Evolutionary conservation across 2,329 filamentous ascomycete genomes (phyloP).

Genomic region (Hyphodiscus sp.): DNA sequence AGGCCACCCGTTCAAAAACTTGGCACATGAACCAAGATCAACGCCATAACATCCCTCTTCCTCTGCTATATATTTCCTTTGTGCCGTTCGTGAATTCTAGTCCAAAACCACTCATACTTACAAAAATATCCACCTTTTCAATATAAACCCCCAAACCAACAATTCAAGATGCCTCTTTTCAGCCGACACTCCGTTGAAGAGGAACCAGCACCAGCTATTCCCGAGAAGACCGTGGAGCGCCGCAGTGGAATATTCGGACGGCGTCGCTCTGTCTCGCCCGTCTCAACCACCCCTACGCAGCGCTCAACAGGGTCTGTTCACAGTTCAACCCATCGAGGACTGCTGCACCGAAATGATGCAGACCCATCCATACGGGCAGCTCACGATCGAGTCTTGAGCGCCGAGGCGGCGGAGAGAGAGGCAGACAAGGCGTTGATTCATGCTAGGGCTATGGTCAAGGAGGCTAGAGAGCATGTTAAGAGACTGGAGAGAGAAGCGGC

Average conservation of each 20-base stretch:
- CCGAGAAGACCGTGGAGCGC: conserved; percentile 3
- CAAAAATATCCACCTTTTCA: neutral
- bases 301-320: conserved; percentile 1
- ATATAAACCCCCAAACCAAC: neutral
- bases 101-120: neutral
- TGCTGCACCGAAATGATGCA: conserved; percentile 41
- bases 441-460: conserved; percentile 51
- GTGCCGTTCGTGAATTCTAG: neutral
- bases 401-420: conserved; percentile 57
- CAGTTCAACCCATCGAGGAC: conserved; percentile 23
- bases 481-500: conserved; percentile 57
- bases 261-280: conserved; percentile 29
- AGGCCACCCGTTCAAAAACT: neutral
- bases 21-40: neutral
- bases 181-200: neutral
- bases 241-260: conserved; percentile 29
- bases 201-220: neutral
- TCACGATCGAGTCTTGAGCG: conserved; percentile 52
- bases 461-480: conserved; percentile 58
- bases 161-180: conserved; percentile 19
- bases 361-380: conserved; percentile 58
- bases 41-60: neutral
- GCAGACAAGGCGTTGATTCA: conserved; percentile 57
- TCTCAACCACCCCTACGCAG: conserved; percentile 8
- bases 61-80: neutral